Conservation (phyloP, 164 flowering plant species). For the Stephania cephalantha region DNA sequence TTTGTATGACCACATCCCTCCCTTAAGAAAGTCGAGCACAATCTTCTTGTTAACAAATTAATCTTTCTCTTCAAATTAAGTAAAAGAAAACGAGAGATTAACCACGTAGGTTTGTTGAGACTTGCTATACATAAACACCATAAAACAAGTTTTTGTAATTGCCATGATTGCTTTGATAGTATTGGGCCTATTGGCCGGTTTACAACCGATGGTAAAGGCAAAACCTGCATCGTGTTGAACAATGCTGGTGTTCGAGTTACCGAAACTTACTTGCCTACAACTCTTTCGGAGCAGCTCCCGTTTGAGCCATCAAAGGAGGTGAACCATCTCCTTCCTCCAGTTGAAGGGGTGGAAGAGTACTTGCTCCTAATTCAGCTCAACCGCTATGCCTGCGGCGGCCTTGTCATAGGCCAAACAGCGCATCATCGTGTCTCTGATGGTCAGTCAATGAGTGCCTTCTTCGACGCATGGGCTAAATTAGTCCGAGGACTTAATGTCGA, state of each 20-base stretch:
- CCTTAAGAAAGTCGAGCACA: no score
- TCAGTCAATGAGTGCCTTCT: slow-evolving; percentile 22
- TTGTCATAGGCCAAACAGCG: slow-evolving; percentile 13
- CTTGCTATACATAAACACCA: no score
- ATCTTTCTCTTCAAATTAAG: no score
- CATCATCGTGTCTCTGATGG: slow-evolving; percentile 22
- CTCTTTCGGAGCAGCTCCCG: slow-evolving; percentile 15
- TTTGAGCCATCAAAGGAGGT: slow-evolving; percentile 13
- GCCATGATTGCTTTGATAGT: no score
- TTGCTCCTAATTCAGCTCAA: slow-evolving; percentile 18
- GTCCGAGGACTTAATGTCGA: slow-evolving; percentile 6
- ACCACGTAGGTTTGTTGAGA: no score
- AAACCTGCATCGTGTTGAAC: slow-evolving; percentile 9
- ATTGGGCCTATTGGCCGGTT: neutral
- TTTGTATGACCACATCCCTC: no score
- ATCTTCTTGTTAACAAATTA: no score
- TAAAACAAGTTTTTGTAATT: no score
- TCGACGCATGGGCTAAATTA: slow-evolving; percentile 17
- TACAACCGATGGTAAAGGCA: slow-evolving; percentile 1
- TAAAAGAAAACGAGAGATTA: no score
- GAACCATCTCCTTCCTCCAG: slow-evolving; percentile 15
- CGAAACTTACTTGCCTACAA: slow-evolving; percentile 10
- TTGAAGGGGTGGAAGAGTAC: slow-evolving; percentile 8
- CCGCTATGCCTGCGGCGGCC: slow-evolving; percentile 17
- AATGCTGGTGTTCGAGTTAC: slow-evolving; percentile 14